Evolutionary conservation across 345 rosid species (phyloP), one percentile per base, ranked within the genome.

Genomic region (Citropsis articulata): DNA sequence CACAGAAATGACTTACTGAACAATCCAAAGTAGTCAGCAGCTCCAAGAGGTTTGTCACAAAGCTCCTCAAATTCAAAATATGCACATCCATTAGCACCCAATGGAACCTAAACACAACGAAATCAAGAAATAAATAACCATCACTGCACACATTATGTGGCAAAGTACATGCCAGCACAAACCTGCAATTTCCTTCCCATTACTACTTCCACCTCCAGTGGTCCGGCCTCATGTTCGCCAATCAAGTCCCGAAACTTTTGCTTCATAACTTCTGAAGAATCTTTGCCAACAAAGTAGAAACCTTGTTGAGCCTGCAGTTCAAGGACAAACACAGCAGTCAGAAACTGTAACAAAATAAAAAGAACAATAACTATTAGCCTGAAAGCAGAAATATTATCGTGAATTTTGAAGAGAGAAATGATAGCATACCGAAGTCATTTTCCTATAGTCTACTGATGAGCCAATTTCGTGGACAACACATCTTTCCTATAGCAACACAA

Each of bases 1-100:
- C 75, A 61, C 69, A 57, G 13, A 72, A 7, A 83, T 78, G 67
- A 87, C 99, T 90, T 87, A 96, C 99, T 96, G 87, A 83, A 96
- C 76, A 96, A 85, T 78, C 99, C 99, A 66, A 96, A 90, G 83
- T 96, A 96, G 81, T 96, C 99, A 2, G 99, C 98, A 81, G 99
- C 95, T 80, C 99, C 98, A 53, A 96, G 98, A 77, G 99, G 99
- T 69, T 75, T 89, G 77, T 96, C 98, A 45, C 99, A 96, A 73
- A 94, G 88, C 35, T 92, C 99, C 81, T 94, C 93, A 63, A 96
- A 96, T 69, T 87, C 76, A 87, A 96, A 92, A 87, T 89, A 94
- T 63, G 99, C 98, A 80, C 97, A 94, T 75, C 97, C 99, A 76
- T 90, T 87, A 74, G 98, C 97, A 80, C 91, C 97, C 77, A 90